Evolutionary conservation across 148 eudicot species (phyloP).

Genomic region (Rhododendron molle): DNA sequence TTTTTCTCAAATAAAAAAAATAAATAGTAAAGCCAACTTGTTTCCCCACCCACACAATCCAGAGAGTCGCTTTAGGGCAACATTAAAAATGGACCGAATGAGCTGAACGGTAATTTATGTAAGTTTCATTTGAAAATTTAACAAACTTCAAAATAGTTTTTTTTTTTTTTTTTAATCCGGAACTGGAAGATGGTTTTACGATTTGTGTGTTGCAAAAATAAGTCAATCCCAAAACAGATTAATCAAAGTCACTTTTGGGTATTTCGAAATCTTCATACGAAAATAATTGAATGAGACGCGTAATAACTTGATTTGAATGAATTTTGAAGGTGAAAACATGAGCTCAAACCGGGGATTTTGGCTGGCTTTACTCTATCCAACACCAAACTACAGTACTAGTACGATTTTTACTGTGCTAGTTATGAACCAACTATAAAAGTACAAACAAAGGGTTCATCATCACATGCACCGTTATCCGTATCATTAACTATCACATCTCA

Average conservation of each 20-base stretch:
- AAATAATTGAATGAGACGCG: background rate
- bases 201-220: too few relatives aligned
- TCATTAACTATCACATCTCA: background rate
- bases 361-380: background rate
- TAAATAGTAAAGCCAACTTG: background rate
- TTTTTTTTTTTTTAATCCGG: background rate
- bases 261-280: background rate
- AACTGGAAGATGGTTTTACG: background rate
- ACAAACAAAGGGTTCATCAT: background rate
- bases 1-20: background rate
- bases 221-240: too few relatives aligned
- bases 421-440: background rate
- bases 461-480: background rate
- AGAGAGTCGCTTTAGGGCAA: background rate
- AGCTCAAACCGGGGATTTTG: background rate
- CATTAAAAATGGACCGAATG: background rate
- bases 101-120: background rate
- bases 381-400: background rate
- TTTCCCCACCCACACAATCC: background rate
- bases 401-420: background rate
- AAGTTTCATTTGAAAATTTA: background rate
- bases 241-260: too few relatives aligned
- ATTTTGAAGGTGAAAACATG: background rate
- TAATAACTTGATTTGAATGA: background rate
- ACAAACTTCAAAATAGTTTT: background rate